Percentiles rank a stretch among this genome's conserved stretches.
phyloP scores from a whole-genome alignment of 495 filamentous ascomycete species.

The Cetradonia linearis region DNA sequence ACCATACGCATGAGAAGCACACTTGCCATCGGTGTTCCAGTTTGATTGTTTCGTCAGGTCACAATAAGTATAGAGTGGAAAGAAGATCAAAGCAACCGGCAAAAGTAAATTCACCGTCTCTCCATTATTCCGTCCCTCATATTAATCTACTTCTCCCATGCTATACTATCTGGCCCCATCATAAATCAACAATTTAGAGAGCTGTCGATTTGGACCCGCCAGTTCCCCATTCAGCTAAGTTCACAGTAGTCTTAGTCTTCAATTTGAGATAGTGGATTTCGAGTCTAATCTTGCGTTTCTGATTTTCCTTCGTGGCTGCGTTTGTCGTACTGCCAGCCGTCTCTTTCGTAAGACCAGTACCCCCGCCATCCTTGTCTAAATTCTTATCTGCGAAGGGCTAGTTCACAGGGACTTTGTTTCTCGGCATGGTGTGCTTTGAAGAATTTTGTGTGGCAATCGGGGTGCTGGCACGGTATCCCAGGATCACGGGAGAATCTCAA shows the following conservation, averaged over 20 bases:
- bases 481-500: background rate
- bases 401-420: background rate
- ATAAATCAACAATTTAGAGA: background rate
- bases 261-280: background rate
- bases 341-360: background rate
- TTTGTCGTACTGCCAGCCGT: background rate
- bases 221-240: background rate
- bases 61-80: no score
- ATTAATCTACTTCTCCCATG: no score
- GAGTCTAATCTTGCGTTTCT: background rate
- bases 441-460: background rate
- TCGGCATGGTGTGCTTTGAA: background rate
- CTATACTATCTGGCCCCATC: background rate
- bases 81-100: no score
- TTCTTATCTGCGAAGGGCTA: background rate
- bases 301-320: background rate
- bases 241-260: background rate
- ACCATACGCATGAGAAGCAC: no score
- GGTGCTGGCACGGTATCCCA: background rate
- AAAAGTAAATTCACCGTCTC: no score
- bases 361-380: background rate
- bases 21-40: no score
- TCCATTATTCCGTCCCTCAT: no score
- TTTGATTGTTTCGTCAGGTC: no score
- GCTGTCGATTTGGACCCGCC: background rate